Conservation (phyloP, 345 rosid genomes). For the Brassica nigra region DNA sequence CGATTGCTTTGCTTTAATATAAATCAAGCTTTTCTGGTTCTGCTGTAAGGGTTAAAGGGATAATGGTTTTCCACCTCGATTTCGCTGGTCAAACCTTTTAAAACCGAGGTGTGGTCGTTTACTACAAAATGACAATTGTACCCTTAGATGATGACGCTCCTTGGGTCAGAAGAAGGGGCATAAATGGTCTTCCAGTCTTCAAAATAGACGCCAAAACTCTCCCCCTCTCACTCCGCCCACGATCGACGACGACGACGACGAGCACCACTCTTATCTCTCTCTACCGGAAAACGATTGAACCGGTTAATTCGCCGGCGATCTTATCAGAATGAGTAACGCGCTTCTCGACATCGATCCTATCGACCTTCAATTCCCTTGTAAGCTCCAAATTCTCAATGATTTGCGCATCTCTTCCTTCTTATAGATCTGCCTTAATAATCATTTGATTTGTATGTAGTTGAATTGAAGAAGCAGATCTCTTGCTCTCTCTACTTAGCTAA, state of each 20-base stretch:
- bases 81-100: slow-evolving; percentile 9
- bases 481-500: slow-evolving; percentile 68
- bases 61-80: background rate
- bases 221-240: slow-evolving; percentile 3
- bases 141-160: background rate
- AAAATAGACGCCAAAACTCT: slow-evolving; percentile 16
- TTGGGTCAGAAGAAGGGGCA: slow-evolving; percentile 8
- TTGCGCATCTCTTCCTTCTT: background rate
- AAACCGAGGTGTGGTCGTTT: background rate
- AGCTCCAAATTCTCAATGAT: slow-evolving; percentile 4
- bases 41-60: background rate
- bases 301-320: slow-evolving; percentile 29
- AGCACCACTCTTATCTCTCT: background rate
- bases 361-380: slow-evolving; percentile 82
- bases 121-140: slow-evolving; percentile 4
- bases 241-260: background rate
- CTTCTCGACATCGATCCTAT: slow-evolving; percentile 72
- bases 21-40: too few relatives aligned
- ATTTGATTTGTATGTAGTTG: slow-evolving; percentile 45
- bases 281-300: background rate
- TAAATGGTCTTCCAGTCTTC: slow-evolving; percentile 12
- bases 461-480: slow-evolving; percentile 82
- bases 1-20: too few relatives aligned
- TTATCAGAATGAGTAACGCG: slow-evolving; percentile 58
- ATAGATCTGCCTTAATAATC: slow-evolving; percentile 21